Evolutionary conservation across 306 rosid species (phyloP).

Genomic region (Cucurbita maxima): DNA sequence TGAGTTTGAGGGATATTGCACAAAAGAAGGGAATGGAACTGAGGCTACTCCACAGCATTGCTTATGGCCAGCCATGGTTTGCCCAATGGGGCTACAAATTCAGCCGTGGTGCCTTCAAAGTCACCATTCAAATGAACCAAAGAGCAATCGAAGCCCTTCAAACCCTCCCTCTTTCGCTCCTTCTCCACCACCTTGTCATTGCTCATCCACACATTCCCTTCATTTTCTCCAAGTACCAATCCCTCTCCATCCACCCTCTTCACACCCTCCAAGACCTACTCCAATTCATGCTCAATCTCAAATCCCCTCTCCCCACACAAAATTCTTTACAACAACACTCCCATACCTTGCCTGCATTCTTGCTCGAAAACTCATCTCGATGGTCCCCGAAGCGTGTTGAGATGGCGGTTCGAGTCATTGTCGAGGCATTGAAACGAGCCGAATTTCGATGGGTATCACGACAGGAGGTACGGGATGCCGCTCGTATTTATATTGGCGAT

Average conservation of each 20-base stretch:
- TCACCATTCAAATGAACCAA: background rate
- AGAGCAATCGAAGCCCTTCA: background rate
- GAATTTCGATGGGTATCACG: constrained; percentile 58
- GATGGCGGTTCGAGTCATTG: background rate
- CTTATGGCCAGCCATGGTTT: constrained; percentile 61
- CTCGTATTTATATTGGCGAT: constrained; percentile 59
- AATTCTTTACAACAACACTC: constrained; percentile 7
- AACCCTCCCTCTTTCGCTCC: background rate
- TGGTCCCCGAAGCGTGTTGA: constrained; percentile 37
- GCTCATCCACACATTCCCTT: constrained; percentile 35
- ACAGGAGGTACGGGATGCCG: constrained; percentile 75
- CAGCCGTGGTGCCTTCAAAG: constrained; percentile 35
- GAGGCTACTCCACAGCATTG: constrained; percentile 53
- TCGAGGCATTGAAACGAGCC: background rate
- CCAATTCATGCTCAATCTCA: constrained; percentile 61
- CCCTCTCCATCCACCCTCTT: constrained; percentile 58
- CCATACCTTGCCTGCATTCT: constrained; percentile 11
- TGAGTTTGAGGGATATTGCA: constrained; percentile 52
- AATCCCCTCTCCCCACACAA: constrained; percentile 41
- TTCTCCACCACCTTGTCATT: constrained; percentile 29
- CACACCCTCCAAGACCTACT: constrained; percentile 52
- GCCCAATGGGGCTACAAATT: constrained; percentile 78
- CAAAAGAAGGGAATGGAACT: constrained; percentile 65
- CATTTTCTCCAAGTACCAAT: constrained; percentile 53
- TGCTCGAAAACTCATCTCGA: constrained; percentile 41